A percentile compares a stretch with the other conserved stretches of the same genome.
Conservation (phyloP, 2,329 filamentous ascomycete genomes). For the Aspergillus carbonarius region DNA sequence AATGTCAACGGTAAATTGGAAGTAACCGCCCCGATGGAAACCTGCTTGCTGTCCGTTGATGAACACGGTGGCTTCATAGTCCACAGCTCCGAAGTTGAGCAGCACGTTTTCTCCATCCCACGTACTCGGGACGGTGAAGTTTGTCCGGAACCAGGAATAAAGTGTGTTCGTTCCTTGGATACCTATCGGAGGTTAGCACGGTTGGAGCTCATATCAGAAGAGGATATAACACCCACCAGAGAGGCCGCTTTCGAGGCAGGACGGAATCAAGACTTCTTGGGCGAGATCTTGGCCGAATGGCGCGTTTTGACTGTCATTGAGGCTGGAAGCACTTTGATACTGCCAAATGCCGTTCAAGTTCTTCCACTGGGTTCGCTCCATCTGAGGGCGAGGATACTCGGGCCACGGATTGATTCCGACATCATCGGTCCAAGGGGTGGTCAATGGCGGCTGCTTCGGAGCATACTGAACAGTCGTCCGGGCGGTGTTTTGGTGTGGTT, state of each 20-base stretch:
- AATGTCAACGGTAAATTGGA: conserved; percentile 60
- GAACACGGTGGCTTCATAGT: conserved; percentile 56
- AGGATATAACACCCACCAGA: conserved; percentile 39
- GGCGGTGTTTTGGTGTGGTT: neutral
- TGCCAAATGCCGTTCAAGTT: conserved; percentile 52
- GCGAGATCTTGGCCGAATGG: conserved; percentile 46
- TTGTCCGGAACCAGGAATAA: conserved; percentile 51
- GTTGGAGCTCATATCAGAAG: neutral
- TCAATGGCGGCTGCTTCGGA: conserved; percentile 42
- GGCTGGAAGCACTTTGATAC: conserved; percentile 42
- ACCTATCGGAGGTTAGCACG: conserved; percentile 19
- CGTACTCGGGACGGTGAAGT: conserved; percentile 47
- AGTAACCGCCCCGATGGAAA: conserved; percentile 62
- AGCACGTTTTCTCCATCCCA: conserved; percentile 46
- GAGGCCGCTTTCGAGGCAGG: conserved; percentile 55
- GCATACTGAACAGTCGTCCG: conserved; percentile 32
- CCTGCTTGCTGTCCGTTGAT: conserved; percentile 56
- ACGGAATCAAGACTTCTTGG: conserved; percentile 52
- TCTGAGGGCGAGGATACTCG: conserved; percentile 50
- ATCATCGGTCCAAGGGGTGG: conserved; percentile 47
- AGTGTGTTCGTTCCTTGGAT: conserved; percentile 40
- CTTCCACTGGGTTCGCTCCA: conserved; percentile 49
- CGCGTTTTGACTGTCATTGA: conserved; percentile 42
- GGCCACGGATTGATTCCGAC: conserved; percentile 52
- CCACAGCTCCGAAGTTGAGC: conserved; percentile 53